Base-by-base conservation (phyloP, 441 rosid species). In the Viola pubescens region DNA sequence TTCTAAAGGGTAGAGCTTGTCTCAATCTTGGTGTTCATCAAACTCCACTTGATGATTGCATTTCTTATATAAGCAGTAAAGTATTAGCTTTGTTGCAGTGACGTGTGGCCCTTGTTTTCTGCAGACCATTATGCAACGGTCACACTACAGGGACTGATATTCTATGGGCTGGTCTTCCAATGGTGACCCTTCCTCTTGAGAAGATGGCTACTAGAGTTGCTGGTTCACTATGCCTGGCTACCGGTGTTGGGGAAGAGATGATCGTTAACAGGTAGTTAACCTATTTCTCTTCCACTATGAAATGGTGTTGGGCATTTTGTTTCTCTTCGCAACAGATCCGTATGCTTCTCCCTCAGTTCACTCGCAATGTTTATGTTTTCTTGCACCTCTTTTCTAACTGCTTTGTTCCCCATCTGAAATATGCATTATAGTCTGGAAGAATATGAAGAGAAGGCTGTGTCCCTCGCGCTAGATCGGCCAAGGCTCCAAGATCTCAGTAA, bases 131-230 rank as follows among this genome's bases (percentile, higher is more conserved):
- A 69, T 94, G 99, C 78, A 94, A 94, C 72, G 99, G 89, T 9
- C 99, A 94, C 76, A 94, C 99, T 42, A 94, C 98, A 0, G 99
- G 99, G 55, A 94, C 99, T 5, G 99, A 94, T 82, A 79, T 94
- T 12, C 62, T 91, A 34, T 91, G 99, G 98, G 99, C 99, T 58
- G 99, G 99, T 68, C 82, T 91, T 50, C 98, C 99, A 2, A 91
- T 91, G 90, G 80, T 94, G 73, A 94, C 98, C 37, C 70, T 81
- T 54, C 99, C 99, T 4, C 95, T 88, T 16, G 94, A 94, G 76
- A 94, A 91, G 76, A 94, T 94, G 99, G 99, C 98, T 53, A 88
- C 99, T 6, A 78, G 99, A 69, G 99, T 94, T 61, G 98, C 99
- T 70, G 99, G 99, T 58, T 94, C 99, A 41, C 83, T 94, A 47